phyloP scores from a whole-genome alignment of 768 basidiomycete genomes.

The Mycena galericulata region DNA sequence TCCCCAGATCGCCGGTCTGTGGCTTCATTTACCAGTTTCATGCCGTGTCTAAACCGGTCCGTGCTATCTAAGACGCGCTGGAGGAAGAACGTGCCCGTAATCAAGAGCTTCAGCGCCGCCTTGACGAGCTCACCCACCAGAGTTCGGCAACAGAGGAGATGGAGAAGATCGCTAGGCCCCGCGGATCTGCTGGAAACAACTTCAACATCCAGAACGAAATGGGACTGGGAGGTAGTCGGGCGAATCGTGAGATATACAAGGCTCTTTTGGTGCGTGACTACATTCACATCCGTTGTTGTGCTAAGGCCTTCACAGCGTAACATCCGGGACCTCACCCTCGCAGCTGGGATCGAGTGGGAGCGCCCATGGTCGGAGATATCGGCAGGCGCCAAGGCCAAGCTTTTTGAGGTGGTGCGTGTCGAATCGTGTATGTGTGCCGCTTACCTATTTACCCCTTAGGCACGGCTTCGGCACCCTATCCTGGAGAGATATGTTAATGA shows the following conservation, averaged over 20 bases:
- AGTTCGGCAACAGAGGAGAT: background rate
- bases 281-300: too few species aligned
- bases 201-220: conserved; percentile 10
- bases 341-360: conserved; percentile 26
- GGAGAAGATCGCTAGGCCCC: background rate
- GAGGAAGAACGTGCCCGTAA: background rate
- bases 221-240: background rate
- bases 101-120: background rate
- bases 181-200: background rate
- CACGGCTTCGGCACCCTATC: background rate
- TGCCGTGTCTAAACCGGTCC: too few species aligned
- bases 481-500: conserved; percentile 27
- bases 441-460: background rate
- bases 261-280: background rate
- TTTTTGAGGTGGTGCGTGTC: conserved; percentile 13
- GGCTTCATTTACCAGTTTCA: too few species aligned
- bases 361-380: conserved; percentile 21
- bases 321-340: conserved; percentile 16
- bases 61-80: background rate
- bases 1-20: too few species aligned
- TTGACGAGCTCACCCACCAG: background rate
- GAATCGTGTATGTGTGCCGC: background rate
- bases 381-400: conserved; percentile 17
- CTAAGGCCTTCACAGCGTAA: conserved; percentile 18
- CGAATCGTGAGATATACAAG: background rate